phyloP scores from a whole-genome alignment of 169 alveolate species.

The Eimeria falciformis region DNA sequence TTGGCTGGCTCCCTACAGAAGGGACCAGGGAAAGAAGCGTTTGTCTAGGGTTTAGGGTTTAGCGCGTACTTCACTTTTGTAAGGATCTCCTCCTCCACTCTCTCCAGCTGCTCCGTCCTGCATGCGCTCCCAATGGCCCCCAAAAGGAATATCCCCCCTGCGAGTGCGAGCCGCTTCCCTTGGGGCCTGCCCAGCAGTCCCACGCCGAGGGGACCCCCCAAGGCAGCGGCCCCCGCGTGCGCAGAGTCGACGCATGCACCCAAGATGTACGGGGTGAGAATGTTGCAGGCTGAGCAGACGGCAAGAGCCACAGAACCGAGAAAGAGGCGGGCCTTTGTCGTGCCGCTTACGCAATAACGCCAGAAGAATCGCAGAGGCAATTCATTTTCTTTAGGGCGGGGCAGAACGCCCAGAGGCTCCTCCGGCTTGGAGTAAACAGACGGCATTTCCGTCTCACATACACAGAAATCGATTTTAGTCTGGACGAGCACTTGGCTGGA shows the following conservation, averaged over 20 bases:
- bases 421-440: slow-evolving; percentile 8
- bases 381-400: background rate
- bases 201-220: slow-evolving; percentile 15
- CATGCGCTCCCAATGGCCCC: slow-evolving; percentile 53
- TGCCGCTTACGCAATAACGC: background rate
- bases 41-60: slow-evolving; percentile 26
- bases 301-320: slow-evolving; percentile 6
- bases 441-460: slow-evolving; percentile 21
- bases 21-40: background rate
- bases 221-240: background rate
- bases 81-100: slow-evolving; percentile 52
- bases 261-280: slow-evolving; percentile 41
- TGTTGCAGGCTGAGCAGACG: slow-evolving; percentile 65
- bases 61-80: slow-evolving; percentile 31
- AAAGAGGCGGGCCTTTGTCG: slow-evolving; percentile 10
- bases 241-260: slow-evolving; percentile 59
- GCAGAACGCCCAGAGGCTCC: background rate
- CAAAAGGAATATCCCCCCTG: background rate
- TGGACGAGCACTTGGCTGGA: too few species aligned
- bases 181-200: slow-evolving; percentile 5
- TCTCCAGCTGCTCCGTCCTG: slow-evolving; percentile 59
- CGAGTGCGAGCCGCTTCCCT: slow-evolving; percentile 23
- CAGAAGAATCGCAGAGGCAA: background rate
- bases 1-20: background rate
- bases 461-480: too few species aligned